These are phyloP conservation scores for bread wheat (Triticum aestivum) DNA, from an alignment of 176 grass and related monocot genomes.

Conservation along the genomic window DNA sequence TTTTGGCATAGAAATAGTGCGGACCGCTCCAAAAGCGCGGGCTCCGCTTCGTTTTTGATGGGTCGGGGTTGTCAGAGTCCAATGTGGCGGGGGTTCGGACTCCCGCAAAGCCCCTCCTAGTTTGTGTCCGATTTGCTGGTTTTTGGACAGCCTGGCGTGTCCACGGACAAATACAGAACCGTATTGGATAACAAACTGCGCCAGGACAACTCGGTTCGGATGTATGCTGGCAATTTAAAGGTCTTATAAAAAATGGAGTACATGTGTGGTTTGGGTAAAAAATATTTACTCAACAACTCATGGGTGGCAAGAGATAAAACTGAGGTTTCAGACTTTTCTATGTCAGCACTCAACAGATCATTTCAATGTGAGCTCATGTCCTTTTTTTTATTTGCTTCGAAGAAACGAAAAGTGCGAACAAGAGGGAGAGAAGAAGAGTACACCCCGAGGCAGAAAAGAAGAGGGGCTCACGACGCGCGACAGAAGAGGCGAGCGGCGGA, in stretches of 20 bases:
- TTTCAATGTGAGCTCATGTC: background rate
- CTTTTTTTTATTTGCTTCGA: constrained; percentile 6
- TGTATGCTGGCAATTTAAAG: too few relatives aligned
- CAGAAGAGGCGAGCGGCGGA: background rate
- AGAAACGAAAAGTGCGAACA: constrained; percentile 33
- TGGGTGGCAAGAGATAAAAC: background rate
- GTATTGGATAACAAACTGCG: too few relatives aligned
- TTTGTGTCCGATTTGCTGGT: too few relatives aligned
- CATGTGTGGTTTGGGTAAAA: background rate
- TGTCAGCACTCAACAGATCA: background rate
- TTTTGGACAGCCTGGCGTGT: too few relatives aligned
- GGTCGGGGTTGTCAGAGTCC: too few relatives aligned
- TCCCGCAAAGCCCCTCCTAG: too few relatives aligned
- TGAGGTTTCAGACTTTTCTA: background rate
- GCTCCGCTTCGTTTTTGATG: too few relatives aligned
- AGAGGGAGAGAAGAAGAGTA: background rate
- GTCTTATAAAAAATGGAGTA: background rate
- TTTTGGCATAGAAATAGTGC: too few relatives aligned
- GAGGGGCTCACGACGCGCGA: background rate
- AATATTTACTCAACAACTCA: background rate
- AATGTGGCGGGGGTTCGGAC: too few relatives aligned
- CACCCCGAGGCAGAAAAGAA: constrained; percentile 1
- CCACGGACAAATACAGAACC: too few relatives aligned
- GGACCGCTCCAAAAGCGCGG: too few relatives aligned
- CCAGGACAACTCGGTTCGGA: too few relatives aligned